These are phyloP conservation scores for Spathaspora girioi DNA, from an alignment of 805 yeast genomes.

Conservation along the genomic window DNA sequence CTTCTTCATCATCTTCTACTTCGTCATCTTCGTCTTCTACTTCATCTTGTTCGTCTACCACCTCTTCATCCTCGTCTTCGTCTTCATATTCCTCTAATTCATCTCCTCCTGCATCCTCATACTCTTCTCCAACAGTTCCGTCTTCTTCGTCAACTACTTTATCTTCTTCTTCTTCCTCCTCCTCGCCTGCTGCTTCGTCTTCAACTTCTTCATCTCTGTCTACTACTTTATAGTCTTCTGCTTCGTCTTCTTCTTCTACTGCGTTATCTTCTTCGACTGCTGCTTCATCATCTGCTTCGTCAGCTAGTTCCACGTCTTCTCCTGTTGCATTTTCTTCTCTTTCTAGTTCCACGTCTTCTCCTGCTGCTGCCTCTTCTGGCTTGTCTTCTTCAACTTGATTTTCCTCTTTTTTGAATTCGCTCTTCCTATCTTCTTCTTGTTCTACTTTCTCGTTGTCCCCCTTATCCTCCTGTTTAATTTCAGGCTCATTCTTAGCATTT, in stretches of 20 bases:
- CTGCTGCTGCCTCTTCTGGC: no score
- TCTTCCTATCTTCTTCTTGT: not conserved
- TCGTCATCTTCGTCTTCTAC: not conserved
- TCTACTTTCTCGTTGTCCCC: not conserved
- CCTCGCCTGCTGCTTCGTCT: slow-evolving; percentile 2
- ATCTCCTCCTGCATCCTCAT: not conserved
- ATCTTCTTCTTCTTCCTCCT: not conserved
- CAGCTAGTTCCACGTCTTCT: no score
- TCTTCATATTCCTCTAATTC: not conserved
- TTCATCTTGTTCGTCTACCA: not conserved
- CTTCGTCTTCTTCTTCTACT: not conserved
- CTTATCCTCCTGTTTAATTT: slow-evolving; percentile 6
- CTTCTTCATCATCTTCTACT: not conserved
- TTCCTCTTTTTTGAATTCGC: no score
- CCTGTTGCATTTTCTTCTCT: no score
- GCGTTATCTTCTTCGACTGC: not conserved
- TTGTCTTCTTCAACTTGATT: no score
- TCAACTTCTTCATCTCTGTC: not conserved
- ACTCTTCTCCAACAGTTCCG: not conserved
- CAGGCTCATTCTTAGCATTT: slow-evolving; percentile 6
- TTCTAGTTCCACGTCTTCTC: no score
- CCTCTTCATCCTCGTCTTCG: not conserved
- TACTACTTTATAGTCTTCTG: not conserved
- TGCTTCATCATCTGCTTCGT: no score
- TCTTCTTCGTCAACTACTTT: not conserved